Evolutionary conservation across 257 asterid species (phyloP).

Genomic region (Lantana camara): DNA sequence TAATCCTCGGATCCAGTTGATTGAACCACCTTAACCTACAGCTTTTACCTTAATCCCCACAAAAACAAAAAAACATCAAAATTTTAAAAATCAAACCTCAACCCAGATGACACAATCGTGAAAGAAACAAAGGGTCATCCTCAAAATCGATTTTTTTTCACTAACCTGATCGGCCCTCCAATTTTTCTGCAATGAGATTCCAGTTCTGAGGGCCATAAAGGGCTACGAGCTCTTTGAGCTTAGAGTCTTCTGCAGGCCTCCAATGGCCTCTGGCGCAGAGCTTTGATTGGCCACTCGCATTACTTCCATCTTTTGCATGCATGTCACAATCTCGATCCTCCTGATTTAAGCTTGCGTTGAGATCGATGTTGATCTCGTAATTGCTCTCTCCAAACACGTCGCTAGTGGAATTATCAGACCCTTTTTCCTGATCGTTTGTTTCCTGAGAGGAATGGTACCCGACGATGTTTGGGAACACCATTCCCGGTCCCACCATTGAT

Average conservation of each 20-base stretch:
- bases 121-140: neutral
- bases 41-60: constrained; percentile 60
- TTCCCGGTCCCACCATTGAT: constrained; percentile 55
- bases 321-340: constrained; percentile 30
- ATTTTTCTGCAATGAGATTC: constrained; percentile 82
- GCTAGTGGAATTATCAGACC: constrained; percentile 33
- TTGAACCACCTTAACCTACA: constrained; percentile 91
- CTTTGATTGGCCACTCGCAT: constrained; percentile 49
- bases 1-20: constrained; percentile 87
- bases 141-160: neutral
- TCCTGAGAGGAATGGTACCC: constrained; percentile 33
- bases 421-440: neutral
- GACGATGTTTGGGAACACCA: constrained; percentile 39
- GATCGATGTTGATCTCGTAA: constrained; percentile 41
- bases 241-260: constrained; percentile 86
- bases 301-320: constrained; percentile 40
- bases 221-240: constrained; percentile 78
- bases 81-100: neutral
- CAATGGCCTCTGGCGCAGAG: constrained; percentile 87
- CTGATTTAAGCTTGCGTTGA: constrained; percentile 44
- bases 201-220: constrained; percentile 89
- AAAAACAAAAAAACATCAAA: neutral
- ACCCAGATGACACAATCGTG: neutral
- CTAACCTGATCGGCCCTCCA: constrained; percentile 84
- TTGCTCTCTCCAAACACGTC: constrained; percentile 17